Percentiles rank a stretch among this genome's conserved stretches.
Conservation (phyloP, 345 rosid genomes). For the Citrus inodora region DNA sequence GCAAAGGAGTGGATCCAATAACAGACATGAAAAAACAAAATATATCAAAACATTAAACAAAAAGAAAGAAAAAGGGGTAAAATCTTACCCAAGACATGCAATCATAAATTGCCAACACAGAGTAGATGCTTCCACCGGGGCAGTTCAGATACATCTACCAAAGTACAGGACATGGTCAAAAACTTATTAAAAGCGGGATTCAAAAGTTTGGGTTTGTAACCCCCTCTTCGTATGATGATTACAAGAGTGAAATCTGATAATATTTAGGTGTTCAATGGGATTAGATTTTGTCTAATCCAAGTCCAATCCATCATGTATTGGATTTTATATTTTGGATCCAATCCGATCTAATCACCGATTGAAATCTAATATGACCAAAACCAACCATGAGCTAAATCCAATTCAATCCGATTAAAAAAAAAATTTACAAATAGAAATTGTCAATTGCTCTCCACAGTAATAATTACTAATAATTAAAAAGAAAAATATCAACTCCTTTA, state of each 20-base stretch:
- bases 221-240: not conserved
- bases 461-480: too few species aligned
- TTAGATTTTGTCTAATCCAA: too few species aligned
- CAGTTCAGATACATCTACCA: slow-evolving; percentile 80
- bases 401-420: too few species aligned
- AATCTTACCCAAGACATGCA: slow-evolving; percentile 91
- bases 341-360: too few species aligned
- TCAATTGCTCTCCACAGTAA: too few species aligned
- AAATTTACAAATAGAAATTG: too few species aligned
- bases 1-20: not conserved
- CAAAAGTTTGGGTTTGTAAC: not conserved
- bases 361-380: too few species aligned
- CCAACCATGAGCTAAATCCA: too few species aligned
- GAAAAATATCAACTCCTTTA: too few species aligned
- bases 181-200: not conserved
- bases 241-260: not conserved
- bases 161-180: slow-evolving; percentile 12
- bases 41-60: not conserved
- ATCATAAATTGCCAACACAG: slow-evolving; percentile 88
- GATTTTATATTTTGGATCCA: too few species aligned
- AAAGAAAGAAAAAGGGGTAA: not conserved
- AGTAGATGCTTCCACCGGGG: slow-evolving; percentile 91
- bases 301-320: too few species aligned
- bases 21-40: not conserved
- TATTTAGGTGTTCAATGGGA: too few species aligned